Conservation (phyloP, 768 basidiomycete genomes). For the Serendipita sp. region DNA sequence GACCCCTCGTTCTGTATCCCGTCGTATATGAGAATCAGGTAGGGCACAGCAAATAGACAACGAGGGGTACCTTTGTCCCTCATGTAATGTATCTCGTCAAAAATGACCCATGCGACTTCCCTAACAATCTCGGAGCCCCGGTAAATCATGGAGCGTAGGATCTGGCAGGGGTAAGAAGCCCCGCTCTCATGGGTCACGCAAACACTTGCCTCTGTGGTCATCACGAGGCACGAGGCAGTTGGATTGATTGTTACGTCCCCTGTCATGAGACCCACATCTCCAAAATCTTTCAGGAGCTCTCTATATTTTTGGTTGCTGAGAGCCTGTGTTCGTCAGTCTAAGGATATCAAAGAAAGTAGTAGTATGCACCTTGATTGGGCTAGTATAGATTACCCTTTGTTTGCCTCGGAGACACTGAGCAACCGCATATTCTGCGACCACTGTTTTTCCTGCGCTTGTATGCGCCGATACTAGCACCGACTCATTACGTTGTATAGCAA, state of each 20-base stretch:
- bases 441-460: constrained; percentile 98
- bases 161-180: constrained; percentile 32
- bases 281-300: constrained; percentile 93
- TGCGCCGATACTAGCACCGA: constrained; percentile 96
- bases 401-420: constrained; percentile 88
- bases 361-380: constrained; percentile 87
- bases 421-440: constrained; percentile 98
- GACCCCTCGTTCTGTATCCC: constrained; percentile 67
- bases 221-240: constrained; percentile 89
- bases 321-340: constrained; percentile 39
- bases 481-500: constrained; percentile 94
- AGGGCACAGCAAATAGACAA: not conserved
- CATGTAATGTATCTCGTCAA: constrained; percentile 99
- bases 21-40: not conserved
- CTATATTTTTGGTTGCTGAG: constrained; percentile 98
- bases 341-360: constrained; percentile 8
- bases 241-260: constrained; percentile 99
- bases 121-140: constrained; percentile 98
- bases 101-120: constrained; percentile 99
- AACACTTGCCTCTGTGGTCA: constrained; percentile 84
- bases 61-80: constrained; percentile 54
- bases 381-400: constrained; percentile 96
- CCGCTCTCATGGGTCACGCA: not conserved
- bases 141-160: constrained; percentile 96
- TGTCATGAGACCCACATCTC: constrained; percentile 97